These are phyloP conservation scores for Pleurotus cornucopiae DNA, from an alignment of 768 basidiomycete species.

Conservation along the genomic window DNA sequence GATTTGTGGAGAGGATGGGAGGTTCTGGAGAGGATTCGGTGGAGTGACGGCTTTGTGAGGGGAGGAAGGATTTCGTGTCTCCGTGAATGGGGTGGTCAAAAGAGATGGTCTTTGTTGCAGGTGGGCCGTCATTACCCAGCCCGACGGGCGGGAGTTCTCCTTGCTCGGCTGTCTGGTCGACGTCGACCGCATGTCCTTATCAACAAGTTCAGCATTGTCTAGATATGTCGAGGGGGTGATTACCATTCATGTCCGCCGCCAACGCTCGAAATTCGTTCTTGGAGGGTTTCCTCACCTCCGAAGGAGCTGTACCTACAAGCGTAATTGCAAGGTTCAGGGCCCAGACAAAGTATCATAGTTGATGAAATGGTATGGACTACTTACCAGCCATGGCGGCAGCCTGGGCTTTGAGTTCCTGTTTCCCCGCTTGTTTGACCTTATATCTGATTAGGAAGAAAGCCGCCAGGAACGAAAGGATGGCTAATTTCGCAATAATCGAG, in stretches of 20 bases:
- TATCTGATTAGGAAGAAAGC: constrained; percentile 55
- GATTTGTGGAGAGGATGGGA: constrained; percentile 38
- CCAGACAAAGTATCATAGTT: no score
- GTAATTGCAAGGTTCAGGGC: no score
- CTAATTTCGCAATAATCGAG: constrained; percentile 10
- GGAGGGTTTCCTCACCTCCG: no score
- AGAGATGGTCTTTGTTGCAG: no score
- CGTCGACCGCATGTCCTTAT: background rate
- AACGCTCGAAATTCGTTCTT: no score
- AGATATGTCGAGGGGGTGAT: no score
- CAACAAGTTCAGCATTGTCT: no score
- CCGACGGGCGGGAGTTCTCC: background rate
- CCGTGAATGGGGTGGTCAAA: no score
- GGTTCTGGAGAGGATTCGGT: constrained; percentile 11
- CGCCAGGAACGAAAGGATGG: constrained; percentile 42
- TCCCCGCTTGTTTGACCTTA: constrained; percentile 49
- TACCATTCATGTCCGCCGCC: no score
- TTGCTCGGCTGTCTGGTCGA: constrained; percentile 6
- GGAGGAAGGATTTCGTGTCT: background rate
- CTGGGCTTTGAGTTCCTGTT: constrained; percentile 38
- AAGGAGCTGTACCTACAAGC: no score
- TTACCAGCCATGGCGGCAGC: constrained; percentile 4
- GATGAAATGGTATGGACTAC: no score
- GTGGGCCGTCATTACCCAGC: no score
- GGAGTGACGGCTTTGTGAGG: constrained; percentile 15